Conservation (phyloP, 768 basidiomycete species). For the Polyporus arcularius region DNA sequence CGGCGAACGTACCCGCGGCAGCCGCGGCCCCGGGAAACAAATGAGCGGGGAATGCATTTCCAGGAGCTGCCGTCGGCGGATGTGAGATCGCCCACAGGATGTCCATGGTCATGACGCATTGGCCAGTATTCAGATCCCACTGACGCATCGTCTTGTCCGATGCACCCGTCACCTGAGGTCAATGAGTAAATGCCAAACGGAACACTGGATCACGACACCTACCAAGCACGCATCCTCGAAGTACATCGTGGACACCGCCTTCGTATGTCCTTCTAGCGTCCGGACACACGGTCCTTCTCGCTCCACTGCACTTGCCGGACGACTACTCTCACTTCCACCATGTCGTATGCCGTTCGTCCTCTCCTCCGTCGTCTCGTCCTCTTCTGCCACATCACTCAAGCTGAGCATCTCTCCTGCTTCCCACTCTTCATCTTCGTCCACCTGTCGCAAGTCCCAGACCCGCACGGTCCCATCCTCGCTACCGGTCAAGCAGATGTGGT, state of each 20-base stretch:
- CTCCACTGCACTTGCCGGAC: slow-evolving; percentile 37
- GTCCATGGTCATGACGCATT: slow-evolving; percentile 99
- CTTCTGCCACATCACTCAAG: slow-evolving; percentile 65
- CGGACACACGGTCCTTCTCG: slow-evolving; percentile 69
- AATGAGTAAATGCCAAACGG: neutral
- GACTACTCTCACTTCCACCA: slow-evolving; percentile 33
- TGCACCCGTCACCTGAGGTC: slow-evolving; percentile 85
- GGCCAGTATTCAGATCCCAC: slow-evolving; percentile 96
- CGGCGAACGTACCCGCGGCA: slow-evolving; percentile 66
- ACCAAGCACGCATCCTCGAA: slow-evolving; percentile 95
- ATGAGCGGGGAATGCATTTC: slow-evolving; percentile 42
- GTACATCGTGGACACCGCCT: slow-evolving; percentile 90
- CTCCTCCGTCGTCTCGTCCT: slow-evolving; percentile 50
- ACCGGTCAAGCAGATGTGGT: slow-evolving; percentile 87
- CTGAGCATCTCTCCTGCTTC: slow-evolving; percentile 52
- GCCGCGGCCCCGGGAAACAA: slow-evolving; percentile 56
- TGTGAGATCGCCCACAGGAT: slow-evolving; percentile 99
- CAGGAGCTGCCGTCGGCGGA: slow-evolving; percentile 52
- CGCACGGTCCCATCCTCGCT: slow-evolving; percentile 83
- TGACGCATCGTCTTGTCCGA: slow-evolving; percentile 98
- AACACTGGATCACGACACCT: slow-evolving; percentile 34
- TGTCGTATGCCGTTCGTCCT: slow-evolving; percentile 41
- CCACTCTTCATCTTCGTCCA: slow-evolving; percentile 73
- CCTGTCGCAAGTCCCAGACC: slow-evolving; percentile 87
- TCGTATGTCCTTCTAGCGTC: slow-evolving; percentile 86